A percentile compares a stretch with the other conserved stretches of the same genome.
Conservation (phyloP, 257 asterid species). For the Jacaranda copaia region DNA sequence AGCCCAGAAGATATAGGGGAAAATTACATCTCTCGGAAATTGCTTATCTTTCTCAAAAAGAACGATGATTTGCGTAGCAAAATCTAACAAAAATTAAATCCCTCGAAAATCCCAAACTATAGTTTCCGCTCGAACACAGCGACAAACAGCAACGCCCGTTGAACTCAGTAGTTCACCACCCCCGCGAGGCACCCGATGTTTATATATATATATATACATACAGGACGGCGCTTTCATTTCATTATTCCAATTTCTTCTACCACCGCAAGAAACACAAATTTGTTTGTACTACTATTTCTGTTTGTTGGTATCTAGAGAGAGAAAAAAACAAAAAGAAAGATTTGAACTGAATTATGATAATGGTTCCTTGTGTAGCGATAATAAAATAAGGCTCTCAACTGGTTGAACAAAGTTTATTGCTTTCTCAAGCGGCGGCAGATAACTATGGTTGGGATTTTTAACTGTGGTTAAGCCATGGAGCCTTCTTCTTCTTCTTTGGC, state of each 20-base stretch:
- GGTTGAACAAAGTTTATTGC: conserved; percentile 35
- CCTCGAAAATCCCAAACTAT: conserved; percentile 10
- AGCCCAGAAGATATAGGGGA: conserved; percentile 9
- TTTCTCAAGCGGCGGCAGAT: conserved; percentile 43
- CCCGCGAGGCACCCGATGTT: conserved; percentile 35
- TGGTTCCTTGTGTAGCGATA: not conserved
- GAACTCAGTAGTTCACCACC: conserved; percentile 40
- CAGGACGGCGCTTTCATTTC: conserved; percentile 40
- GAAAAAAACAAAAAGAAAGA: conserved; percentile 49
- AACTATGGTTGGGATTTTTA: conserved; percentile 42
- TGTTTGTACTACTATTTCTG: conserved; percentile 23
- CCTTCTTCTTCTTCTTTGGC: conserved; percentile 42
- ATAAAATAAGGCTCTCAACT: not conserved
- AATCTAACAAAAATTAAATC: conserved; percentile 16
- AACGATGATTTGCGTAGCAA: conserved; percentile 18
- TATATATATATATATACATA: conserved; percentile 13
- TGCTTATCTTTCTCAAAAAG: conserved; percentile 7
- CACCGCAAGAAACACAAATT: not conserved
- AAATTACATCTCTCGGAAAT: conserved; percentile 24
- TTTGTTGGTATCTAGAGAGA: conserved; percentile 45
- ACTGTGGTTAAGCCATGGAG: conserved; percentile 42
- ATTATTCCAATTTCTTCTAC: too few species aligned
- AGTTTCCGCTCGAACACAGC: conserved; percentile 33
- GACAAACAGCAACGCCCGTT: conserved; percentile 43
- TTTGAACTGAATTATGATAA: conserved; percentile 35